Percentiles rank a stretch among this genome's conserved stretches.
phyloP scores from a whole-genome alignment of 2,329 filamentous ascomycete species.

The Dendrostoma leiphaemia region DNA sequence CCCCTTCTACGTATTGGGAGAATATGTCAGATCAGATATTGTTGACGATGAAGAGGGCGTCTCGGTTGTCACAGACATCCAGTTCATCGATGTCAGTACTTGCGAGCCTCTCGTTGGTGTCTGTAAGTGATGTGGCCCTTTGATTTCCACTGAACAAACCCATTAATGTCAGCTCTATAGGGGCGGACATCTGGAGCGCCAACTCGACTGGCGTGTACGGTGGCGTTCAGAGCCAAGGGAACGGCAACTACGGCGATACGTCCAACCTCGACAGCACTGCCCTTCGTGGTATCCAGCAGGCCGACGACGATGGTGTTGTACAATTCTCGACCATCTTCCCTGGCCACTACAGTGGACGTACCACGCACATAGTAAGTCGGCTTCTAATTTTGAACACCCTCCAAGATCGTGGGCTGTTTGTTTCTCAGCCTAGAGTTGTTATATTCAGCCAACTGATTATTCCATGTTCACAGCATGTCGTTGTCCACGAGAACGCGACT shows the following conservation, averaged over 20 bases:
- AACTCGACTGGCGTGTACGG: constrained; percentile 42
- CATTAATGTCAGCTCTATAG: too few relatives aligned
- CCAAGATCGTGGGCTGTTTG: too few relatives aligned
- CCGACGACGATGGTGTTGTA: constrained; percentile 38
- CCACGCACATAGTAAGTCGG: constrained; percentile 37
- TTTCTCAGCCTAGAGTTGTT: too few relatives aligned
- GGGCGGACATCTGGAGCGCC: constrained; percentile 24
- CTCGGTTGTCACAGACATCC: constrained; percentile 37
- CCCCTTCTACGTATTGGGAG: constrained; percentile 32
- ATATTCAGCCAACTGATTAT: too few relatives aligned
- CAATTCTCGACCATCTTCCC: constrained; percentile 42
- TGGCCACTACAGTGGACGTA: constrained; percentile 42
- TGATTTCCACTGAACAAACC: too few relatives aligned
- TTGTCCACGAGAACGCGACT: constrained; percentile 26
- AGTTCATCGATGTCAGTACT: constrained; percentile 40
- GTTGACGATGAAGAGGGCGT: constrained; percentile 35
- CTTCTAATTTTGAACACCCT: too few relatives aligned
- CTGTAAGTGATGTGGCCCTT: too few relatives aligned
- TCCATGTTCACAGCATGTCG: too few relatives aligned
- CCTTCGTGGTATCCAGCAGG: constrained; percentile 42
- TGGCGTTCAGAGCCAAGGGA: constrained; percentile 30
- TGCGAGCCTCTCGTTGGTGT: constrained; percentile 30
- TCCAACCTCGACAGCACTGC: constrained; percentile 39
- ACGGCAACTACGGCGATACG: constrained; percentile 21
- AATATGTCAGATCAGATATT: constrained; percentile 36